Evolutionary conservation across 2,329 filamentous ascomycete genomes (phyloP).

Genomic region (Xylariaceae sp.): DNA sequence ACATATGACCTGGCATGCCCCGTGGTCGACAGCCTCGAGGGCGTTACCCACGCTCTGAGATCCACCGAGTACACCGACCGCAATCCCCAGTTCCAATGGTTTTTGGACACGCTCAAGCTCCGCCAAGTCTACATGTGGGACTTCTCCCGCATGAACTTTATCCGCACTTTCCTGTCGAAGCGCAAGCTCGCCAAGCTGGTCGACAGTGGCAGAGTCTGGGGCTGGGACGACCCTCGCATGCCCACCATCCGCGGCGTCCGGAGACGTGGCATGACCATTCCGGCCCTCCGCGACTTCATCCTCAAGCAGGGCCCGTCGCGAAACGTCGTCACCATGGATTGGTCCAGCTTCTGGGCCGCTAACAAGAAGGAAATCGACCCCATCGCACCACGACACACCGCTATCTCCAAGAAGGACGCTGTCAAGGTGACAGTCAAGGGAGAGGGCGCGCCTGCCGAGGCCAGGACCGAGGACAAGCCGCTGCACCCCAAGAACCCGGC

Average conservation of each 20-base stretch:
- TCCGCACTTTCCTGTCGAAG: constrained; percentile 77
- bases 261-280: constrained; percentile 71
- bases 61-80: constrained; percentile 86
- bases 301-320: constrained; percentile 78
- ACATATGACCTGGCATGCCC: constrained; percentile 86
- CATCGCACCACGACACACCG: constrained; percentile 66
- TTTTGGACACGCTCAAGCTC: constrained; percentile 66
- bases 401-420: constrained; percentile 62
- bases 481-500: constrained; percentile 86
- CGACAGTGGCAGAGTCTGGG: constrained; percentile 68
- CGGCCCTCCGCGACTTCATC: constrained; percentile 77
- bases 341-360: constrained; percentile 65
- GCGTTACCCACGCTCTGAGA: constrained; percentile 75
- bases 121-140: constrained; percentile 80
- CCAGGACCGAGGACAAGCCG: constrained; percentile 68
- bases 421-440: constrained; percentile 68
- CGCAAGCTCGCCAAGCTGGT: constrained; percentile 82
- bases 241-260: constrained; percentile 76
- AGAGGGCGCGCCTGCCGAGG: constrained; percentile 56
- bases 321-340: constrained; percentile 80
- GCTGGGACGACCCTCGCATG: constrained; percentile 85
- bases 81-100: constrained; percentile 84
- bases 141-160: constrained; percentile 79
- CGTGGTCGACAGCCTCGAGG: constrained; percentile 73
- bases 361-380: constrained; percentile 84